These are phyloP conservation scores for Ocimum tenuiflorum DNA, from an alignment of 257 asterid species.

Conservation along the genomic window DNA sequence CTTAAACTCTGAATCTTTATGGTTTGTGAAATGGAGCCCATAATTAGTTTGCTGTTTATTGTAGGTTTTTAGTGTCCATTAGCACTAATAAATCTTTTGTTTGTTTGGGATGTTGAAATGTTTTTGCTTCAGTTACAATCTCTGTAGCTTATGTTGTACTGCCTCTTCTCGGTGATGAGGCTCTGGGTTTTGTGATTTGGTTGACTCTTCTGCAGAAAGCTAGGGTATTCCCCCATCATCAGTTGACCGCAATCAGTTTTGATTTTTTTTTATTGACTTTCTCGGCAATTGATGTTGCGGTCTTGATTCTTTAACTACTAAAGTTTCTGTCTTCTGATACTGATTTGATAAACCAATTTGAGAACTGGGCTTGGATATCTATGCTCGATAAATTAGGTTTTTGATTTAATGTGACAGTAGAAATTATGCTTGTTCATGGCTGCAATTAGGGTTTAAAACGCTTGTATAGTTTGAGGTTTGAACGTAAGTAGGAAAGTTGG, in stretches of 20 bases:
- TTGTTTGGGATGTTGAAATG: not conserved
- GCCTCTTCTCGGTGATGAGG: slow-evolving; percentile 21
- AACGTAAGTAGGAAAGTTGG: not conserved
- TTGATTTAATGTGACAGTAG: slow-evolving; percentile 18
- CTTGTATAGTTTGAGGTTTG: too few relatives aligned
- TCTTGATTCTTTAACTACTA: slow-evolving; percentile 4
- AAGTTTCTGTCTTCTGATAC: too few relatives aligned
- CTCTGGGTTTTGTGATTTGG: slow-evolving; percentile 24
- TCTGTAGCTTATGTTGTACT: slow-evolving; percentile 17
- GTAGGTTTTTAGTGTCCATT: slow-evolving; percentile 9
- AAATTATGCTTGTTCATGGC: too few relatives aligned
- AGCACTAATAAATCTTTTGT: not conserved
- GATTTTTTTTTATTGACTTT: too few relatives aligned
- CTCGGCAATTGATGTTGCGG: slow-evolving; percentile 16
- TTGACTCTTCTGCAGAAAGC: slow-evolving; percentile 28
- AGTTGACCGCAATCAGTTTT: slow-evolving; percentile 24
- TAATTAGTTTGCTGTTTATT: slow-evolving; percentile 3
- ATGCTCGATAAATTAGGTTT: too few relatives aligned
- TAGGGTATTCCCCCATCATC: slow-evolving; percentile 22
- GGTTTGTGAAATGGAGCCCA: slow-evolving; percentile 15
- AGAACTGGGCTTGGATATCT: too few relatives aligned
- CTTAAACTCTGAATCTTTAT: slow-evolving; percentile 20
- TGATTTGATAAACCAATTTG: too few relatives aligned
- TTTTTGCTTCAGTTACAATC: slow-evolving; percentile 11
- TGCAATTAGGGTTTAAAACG: slow-evolving; percentile 19